Evolutionary conservation across 805 yeast species (phyloP), one percentile per base, ranked within the genome.

Genomic region (Saturnispora saitoi): DNA sequence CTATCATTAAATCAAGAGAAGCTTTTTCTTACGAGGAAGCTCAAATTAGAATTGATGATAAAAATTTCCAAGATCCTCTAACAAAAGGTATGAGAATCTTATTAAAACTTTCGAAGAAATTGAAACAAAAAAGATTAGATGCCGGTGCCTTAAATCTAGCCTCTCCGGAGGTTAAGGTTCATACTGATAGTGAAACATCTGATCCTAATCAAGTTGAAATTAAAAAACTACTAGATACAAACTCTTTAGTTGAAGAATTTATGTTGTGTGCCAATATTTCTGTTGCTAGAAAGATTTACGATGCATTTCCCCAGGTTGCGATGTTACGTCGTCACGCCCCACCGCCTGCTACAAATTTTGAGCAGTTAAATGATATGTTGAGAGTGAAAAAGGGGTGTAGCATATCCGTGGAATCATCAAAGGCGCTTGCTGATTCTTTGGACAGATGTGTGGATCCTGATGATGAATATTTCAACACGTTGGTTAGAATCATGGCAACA

Each of bases 61-160:
- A 63, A 15, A 58, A 73, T 9, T 81, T 84, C 57, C 77, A 73
- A 48, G 99, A 93, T 64, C 95, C 87, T 22, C 71, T 93, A 44
- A 91, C 99, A 0, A 65, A 80, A 52, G 93, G 96, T 28, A 88
- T 93, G 90, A 76, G 99, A 58, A 80, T 83, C 19, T 71, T 93
- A 55, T 69, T 93, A 47, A 66, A 71, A 42, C 67, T 93, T n/a
- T 90, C 98, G 3, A 86, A 87, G 61, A 81, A 81, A 56, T 71
- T 93, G 59, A 89, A 86, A 64, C 88, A 86, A 66, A 78, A 81
- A 62, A 77, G 99, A 65, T 68, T 90, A 59, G 91, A 84, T 54
- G 93, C 95, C 2, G 99, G 99, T 69, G 99, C 99, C 0, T 75
- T 93, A 63, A 93, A 93, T 64, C 72, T 93, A 57, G 96, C 99